Percentiles rank a stretch among this genome's conserved stretches.
Evolutionary conservation across 208 protist genomes (phyloP).

Genomic region (Acanthamoeba culbertsoni): DNA sequence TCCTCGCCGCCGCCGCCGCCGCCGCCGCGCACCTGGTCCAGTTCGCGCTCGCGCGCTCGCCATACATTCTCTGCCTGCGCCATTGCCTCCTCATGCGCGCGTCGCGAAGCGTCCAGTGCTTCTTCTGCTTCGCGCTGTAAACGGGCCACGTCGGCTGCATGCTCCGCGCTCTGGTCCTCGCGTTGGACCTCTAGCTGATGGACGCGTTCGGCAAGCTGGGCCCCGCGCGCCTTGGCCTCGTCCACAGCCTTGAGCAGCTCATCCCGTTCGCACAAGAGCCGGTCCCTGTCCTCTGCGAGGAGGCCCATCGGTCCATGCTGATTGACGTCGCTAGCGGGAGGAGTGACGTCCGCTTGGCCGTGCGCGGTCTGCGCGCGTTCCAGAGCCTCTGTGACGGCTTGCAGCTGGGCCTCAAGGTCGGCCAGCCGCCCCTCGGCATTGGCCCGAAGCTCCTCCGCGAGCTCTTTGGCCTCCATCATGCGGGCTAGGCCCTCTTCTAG

Average conservation of each 20-base stretch:
- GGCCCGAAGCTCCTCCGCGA: background rate
- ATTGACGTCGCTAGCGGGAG: too few species aligned
- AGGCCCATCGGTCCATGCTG: background rate
- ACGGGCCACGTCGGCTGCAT: background rate
- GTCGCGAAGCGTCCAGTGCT: background rate
- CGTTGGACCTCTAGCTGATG: background rate
- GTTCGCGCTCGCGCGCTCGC: background rate
- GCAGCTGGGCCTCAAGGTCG: background rate
- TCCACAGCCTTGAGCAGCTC: background rate
- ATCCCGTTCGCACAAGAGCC: background rate
- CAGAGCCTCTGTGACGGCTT: background rate
- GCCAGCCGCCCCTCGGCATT: background rate
- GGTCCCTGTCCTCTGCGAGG: background rate
- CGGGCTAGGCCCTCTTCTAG: background rate
- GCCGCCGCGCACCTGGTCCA: background rate
- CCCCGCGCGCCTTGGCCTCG: background rate
- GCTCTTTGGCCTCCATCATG: slow-evolving; percentile 16
- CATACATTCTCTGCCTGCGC: background rate
- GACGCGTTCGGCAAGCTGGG: background rate
- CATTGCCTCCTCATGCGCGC: background rate
- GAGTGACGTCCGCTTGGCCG: background rate
- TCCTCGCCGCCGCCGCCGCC: background rate
- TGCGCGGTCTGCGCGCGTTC: too few species aligned
- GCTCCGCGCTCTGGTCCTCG: background rate
- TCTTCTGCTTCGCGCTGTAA: background rate